Evolutionary conservation across 2,329 filamentous ascomycete genomes (phyloP), one percentile per base, ranked within the genome.

Genomic region (Penicillium sp.): DNA sequence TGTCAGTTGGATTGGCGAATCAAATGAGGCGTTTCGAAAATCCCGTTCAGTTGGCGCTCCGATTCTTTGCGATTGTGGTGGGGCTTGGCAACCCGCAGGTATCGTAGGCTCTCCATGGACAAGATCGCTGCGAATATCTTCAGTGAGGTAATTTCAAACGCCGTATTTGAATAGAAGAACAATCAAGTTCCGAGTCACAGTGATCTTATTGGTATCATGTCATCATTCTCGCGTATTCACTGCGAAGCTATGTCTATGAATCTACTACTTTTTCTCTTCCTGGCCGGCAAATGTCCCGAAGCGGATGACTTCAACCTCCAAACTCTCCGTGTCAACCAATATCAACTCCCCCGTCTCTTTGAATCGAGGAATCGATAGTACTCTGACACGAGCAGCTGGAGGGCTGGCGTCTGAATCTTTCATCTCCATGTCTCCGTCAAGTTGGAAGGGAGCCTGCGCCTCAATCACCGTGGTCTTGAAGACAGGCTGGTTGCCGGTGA

Each of bases 311-410:
- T 90, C 84, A 1, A 87, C 83, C 40, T 90, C 87, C 50, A 96
- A 68, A 1, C 87, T 94, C 69, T 97, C 90, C 39, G 82, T 76
- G 70, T 98, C 91, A 9, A 98, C 73, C 44, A 98, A 63, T 1
- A 96, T 82, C 24, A 98, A 62, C 70, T 95, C 84, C 13, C 84
- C 85, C 0, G 86, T 90, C 54, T 85, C 76, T 1, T 79, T 77
- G 64, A 97, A 98, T 24, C 80, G 84, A 0, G 94, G 94, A 35
- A 98, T 79, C 0, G 88, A 78, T n/a, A 98, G 73, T 3, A 97
- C 73, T 37, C 89, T 78, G 7, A 95, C 86, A 13, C 73, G 71
- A 66, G 95, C 85, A 1, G 83, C 84, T 1, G 82, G 75, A 4
- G 50, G 39, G 0, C 77, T 75, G 0, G 85, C 72, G 9, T 56